Conservation (phyloP, 1,284 basidiomycete species). For the Porphyrellus sp. region DNA sequence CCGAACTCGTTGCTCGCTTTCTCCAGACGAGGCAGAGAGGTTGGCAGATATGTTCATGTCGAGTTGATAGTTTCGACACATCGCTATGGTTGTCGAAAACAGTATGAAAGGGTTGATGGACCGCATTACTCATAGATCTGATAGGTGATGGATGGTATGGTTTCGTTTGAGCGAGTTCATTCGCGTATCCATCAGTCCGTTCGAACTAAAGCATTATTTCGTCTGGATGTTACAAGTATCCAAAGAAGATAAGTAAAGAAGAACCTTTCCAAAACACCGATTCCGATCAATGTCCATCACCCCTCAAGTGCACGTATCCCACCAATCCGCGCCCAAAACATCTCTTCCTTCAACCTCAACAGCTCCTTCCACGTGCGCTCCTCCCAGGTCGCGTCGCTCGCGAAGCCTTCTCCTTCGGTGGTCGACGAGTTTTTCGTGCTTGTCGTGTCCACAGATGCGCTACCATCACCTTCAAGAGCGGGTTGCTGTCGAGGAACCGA, state of each 20-base stretch:
- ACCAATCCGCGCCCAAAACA: slow-evolving; percentile 87
- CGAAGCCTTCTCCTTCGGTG: slow-evolving; percentile 36
- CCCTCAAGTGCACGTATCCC: slow-evolving; percentile 41
- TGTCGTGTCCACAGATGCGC: slow-evolving; percentile 18
- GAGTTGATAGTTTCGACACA: background rate
- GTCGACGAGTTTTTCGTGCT: slow-evolving; percentile 23
- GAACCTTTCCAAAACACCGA: too few species aligned
- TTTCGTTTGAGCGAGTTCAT: too few species aligned
- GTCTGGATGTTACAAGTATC: too few species aligned
- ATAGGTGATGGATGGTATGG: too few species aligned
- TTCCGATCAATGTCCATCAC: too few species aligned
- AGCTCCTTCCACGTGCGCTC: slow-evolving; percentile 87
- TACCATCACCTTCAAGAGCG: slow-evolving; percentile 4
- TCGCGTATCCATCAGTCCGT: too few species aligned
- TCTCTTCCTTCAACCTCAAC: slow-evolving; percentile 76
- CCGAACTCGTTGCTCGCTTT: background rate
- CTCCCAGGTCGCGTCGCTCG: slow-evolving; percentile 79
- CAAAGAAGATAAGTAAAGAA: too few species aligned
- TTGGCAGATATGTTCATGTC: background rate
- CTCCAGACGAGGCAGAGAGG: background rate
- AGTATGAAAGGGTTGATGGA: too few species aligned
- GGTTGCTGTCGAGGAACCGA: background rate
- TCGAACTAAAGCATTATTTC: too few species aligned
- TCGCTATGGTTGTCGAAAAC: too few species aligned
- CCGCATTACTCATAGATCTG: too few species aligned